A percentile compares a stretch with the other conserved stretches of the same genome.
phyloP scores from a whole-genome alignment of 805 yeast species.

The Pichia scutulata region DNA sequence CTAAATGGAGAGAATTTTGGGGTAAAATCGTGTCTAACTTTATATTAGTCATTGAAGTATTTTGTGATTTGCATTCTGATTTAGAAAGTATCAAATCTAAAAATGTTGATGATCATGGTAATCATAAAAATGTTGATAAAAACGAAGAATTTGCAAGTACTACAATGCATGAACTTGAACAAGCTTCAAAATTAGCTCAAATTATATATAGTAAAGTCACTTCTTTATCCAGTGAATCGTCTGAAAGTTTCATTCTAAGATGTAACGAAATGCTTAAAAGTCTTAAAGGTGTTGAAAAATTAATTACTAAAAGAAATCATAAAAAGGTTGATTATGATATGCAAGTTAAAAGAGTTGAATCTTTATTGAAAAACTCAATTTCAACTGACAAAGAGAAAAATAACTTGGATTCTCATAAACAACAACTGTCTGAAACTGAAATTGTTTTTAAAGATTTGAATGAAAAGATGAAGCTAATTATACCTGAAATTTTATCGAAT shows the following conservation, averaged over 20 bases:
- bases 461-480: constrained; percentile 31
- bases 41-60: constrained; percentile 25
- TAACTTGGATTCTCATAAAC: constrained; percentile 28
- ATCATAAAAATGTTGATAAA: constrained; percentile 13
- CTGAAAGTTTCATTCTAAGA: constrained; percentile 27
- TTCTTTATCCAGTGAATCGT: constrained; percentile 15
- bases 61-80: constrained; percentile 28
- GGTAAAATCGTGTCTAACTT: constrained; percentile 28
- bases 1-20: constrained; percentile 24
- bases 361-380: constrained; percentile 23
- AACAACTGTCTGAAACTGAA: constrained; percentile 26
- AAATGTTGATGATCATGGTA: constrained; percentile 13
- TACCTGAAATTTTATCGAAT: constrained; percentile 40
- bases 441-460: constrained; percentile 30
- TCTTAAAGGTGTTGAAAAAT: constrained; percentile 31
- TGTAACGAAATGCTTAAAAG: constrained; percentile 34
- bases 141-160: constrained; percentile 24
- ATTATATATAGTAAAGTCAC: constrained; percentile 20
- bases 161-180: constrained; percentile 25
- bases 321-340: constrained; percentile 37
- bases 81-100: constrained; percentile 14
- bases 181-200: constrained; percentile 22
- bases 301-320: constrained; percentile 38
- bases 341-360: constrained; percentile 31
- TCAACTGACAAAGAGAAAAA: constrained; percentile 32